Conservation (phyloP, 2,329 filamentous ascomycete species). For the Bipolaris sorokiniana region DNA sequence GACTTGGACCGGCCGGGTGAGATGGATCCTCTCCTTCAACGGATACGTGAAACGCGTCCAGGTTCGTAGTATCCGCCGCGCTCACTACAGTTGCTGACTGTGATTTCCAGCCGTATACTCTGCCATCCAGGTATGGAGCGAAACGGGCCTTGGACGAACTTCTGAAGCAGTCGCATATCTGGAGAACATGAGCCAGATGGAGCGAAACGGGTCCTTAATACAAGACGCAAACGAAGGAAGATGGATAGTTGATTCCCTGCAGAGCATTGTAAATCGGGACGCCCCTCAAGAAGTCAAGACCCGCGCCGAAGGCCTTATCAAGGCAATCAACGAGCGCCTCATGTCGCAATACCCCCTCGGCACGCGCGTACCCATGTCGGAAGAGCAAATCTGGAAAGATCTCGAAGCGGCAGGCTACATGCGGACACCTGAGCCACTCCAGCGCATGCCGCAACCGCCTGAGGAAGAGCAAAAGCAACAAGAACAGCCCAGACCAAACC, state of each 20-base stretch:
- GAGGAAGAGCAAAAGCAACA: conserved; percentile 38
- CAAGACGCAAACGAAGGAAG: conserved; percentile 42
- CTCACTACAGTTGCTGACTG: conserved; percentile 22
- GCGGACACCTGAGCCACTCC: conserved; percentile 22
- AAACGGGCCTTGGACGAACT: conserved; percentile 37
- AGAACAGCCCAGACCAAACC: conserved; percentile 33
- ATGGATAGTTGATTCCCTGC: conserved; percentile 43
- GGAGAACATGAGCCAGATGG: conserved; percentile 33
- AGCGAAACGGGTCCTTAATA: conserved; percentile 32
- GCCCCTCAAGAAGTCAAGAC: conserved; percentile 34
- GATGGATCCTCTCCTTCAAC: conserved; percentile 40
- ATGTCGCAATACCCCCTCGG: conserved; percentile 46
- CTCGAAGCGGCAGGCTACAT: conserved; percentile 41
- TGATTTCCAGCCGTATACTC: conserved; percentile 37
- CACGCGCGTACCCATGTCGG: conserved; percentile 25
- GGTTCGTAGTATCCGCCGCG: conserved; percentile 35
- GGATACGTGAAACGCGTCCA: conserved; percentile 43
- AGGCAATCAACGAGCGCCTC: conserved; percentile 41
- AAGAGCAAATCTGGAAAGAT: conserved; percentile 39
- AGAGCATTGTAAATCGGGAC: conserved; percentile 35
- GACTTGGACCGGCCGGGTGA: conserved; percentile 32
- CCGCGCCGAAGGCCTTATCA: conserved; percentile 37
- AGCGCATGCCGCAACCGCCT: conserved; percentile 31
- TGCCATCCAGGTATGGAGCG: conserved; percentile 43
- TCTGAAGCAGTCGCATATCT: conserved; percentile 36